Percentiles rank a stretch among this genome's conserved stretches.
phyloP scores from a whole-genome alignment of 2,329 filamentous ascomycete genomes.

The Xylariaceae sp. region DNA sequence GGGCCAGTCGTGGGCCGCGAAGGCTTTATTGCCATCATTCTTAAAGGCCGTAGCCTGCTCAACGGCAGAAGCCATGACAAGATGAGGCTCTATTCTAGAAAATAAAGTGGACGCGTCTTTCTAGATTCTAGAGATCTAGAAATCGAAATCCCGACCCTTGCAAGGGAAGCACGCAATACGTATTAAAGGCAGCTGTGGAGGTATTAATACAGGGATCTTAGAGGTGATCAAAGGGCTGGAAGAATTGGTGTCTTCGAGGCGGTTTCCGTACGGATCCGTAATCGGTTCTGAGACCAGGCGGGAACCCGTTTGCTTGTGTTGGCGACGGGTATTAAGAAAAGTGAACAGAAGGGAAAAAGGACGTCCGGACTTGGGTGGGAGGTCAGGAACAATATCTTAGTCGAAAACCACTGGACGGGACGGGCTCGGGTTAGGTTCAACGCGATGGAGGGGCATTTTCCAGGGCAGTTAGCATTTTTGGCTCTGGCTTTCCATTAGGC shows the following conservation, averaged over 20 bases:
- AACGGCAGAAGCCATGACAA: conserved; percentile 38
- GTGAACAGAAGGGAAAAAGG: not conserved
- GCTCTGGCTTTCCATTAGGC: too few species aligned
- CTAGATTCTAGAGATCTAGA: not conserved
- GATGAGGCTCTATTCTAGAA: not conserved
- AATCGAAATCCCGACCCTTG: not conserved
- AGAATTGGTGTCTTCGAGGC: too few species aligned
- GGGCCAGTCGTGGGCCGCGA: conserved; percentile 80
- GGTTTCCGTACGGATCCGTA: too few species aligned
- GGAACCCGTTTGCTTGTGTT: not conserved
- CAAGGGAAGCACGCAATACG: too few species aligned
- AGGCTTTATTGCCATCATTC: conserved; percentile 91
- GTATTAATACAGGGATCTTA: not conserved
- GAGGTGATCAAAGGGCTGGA: too few species aligned
- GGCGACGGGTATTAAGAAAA: too few species aligned
- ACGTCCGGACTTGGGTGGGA: not conserved
- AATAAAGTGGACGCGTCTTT: not conserved
- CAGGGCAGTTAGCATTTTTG: not conserved
- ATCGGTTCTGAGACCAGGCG: too few species aligned
- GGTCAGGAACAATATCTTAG: conserved; percentile 1
- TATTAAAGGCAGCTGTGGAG: not conserved
- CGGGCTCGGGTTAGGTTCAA: not conserved
- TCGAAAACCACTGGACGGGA: not conserved
- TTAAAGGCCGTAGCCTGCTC: conserved; percentile 80
- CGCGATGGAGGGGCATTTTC: conserved; percentile 12